Conservation (phyloP, 208 protist species). For the Angomonas deanei region DNA sequence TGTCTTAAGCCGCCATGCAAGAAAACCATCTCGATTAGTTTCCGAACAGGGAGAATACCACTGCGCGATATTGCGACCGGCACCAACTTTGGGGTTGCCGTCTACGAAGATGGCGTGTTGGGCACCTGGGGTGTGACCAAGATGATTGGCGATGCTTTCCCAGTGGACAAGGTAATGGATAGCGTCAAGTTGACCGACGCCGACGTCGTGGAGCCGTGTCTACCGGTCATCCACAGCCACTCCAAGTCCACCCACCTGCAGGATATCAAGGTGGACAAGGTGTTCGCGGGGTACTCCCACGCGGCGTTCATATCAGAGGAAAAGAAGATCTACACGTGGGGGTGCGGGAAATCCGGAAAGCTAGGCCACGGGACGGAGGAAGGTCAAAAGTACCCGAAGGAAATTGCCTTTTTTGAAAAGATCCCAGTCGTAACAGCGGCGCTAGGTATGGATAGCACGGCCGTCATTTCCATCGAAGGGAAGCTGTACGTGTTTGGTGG, state of each 20-base stretch:
- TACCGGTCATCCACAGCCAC: not conserved
- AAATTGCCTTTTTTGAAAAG: slow-evolving; percentile 36
- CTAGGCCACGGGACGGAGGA: slow-evolving; percentile 54
- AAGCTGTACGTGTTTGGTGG: slow-evolving; percentile 69
- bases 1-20: slow-evolving; percentile 28
- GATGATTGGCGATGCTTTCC: slow-evolving; percentile 34
- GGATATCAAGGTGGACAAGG: not conserved
- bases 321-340: slow-evolving; percentile 72
- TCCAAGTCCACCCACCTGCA: not conserved
- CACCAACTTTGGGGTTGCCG: slow-evolving; percentile 30
- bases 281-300: slow-evolving; percentile 42
- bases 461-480: slow-evolving; percentile 49
- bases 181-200: slow-evolving; percentile 11
- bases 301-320: slow-evolving; percentile 39
- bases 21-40: slow-evolving; percentile 23
- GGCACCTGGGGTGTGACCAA: slow-evolving; percentile 48
- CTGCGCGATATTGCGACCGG: slow-evolving; percentile 54
- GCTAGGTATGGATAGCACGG: slow-evolving; percentile 55
- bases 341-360: slow-evolving; percentile 36
- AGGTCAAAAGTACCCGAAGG: slow-evolving; percentile 27
- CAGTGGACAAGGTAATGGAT: not conserved
- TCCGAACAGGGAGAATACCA: slow-evolving; percentile 13
- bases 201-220: slow-evolving; percentile 15
- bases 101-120: slow-evolving; percentile 43
- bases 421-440: slow-evolving; percentile 45